Evolutionary conservation across 768 basidiomycete species (phyloP).

Genomic region (Macrolepiota albuminosa): DNA sequence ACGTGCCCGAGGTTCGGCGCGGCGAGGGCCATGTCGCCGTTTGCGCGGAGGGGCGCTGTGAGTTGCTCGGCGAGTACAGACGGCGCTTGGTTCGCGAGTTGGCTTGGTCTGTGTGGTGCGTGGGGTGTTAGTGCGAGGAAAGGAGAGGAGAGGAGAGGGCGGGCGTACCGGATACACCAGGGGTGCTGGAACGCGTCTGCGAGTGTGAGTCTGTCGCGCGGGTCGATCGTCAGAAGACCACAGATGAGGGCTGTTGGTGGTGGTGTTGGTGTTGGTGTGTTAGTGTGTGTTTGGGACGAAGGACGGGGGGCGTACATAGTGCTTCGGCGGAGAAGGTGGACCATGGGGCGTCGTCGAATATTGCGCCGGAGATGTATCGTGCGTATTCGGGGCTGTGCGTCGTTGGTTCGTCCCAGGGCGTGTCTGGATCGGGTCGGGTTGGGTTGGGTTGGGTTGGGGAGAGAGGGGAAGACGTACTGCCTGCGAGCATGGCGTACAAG

Average conservation of each 20-base stretch:
- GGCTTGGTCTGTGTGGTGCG: slow-evolving; percentile 58
- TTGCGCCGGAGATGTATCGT: slow-evolving; percentile 69
- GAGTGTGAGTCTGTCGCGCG: slow-evolving; percentile 62
- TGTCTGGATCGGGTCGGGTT: slow-evolving; percentile 49
- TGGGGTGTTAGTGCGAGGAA: neutral
- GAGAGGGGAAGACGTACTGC: slow-evolving; percentile 51
- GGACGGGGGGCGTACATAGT: slow-evolving; percentile 68
- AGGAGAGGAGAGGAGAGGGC: neutral
- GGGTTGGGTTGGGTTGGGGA: neutral
- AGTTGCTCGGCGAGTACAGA: slow-evolving; percentile 63
- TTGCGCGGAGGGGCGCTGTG: slow-evolving; percentile 58
- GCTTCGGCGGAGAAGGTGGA: slow-evolving; percentile 50
- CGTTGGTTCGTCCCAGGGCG: slow-evolving; percentile 97
- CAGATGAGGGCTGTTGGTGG: neutral
- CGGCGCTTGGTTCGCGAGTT: slow-evolving; percentile 50
- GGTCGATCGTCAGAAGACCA: slow-evolving; percentile 69
- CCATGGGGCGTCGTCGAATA: slow-evolving; percentile 81
- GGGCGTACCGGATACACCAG: slow-evolving; percentile 65
- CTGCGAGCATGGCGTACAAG: slow-evolving; percentile 82
- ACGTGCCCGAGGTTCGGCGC: slow-evolving; percentile 41
- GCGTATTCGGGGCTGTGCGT: slow-evolving; percentile 70
- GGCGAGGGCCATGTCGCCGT: slow-evolving; percentile 74
- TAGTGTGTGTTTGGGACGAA: too few relatives aligned
- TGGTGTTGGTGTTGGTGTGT: too few relatives aligned
- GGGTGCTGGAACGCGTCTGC: slow-evolving; percentile 45